These are phyloP conservation scores for Xylaria nigripes DNA, from an alignment of 495 filamentous ascomycete genomes.

Conservation along the genomic window DNA sequence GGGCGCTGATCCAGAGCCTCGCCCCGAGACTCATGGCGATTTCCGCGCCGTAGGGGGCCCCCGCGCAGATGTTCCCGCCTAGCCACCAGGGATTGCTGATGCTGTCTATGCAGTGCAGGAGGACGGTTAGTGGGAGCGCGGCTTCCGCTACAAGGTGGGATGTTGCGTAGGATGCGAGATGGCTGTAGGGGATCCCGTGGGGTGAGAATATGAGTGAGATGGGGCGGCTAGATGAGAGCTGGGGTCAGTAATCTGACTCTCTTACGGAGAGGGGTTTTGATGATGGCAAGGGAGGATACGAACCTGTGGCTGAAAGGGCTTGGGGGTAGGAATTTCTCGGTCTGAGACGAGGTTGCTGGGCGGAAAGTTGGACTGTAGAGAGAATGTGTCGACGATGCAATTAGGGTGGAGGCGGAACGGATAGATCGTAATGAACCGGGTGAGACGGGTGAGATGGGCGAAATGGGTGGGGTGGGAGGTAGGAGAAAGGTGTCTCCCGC, in stretches of 20 bases:
- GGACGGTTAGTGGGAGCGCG: conserved; percentile 53
- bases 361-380: conserved; percentile 10
- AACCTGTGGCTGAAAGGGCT: conserved; percentile 4
- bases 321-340: conserved; percentile 1
- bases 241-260: background rate
- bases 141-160: conserved; percentile 47
- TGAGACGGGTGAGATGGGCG: conserved; percentile 21
- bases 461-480: conserved; percentile 30
- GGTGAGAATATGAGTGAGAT: conserved; percentile 53
- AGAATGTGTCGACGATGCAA: conserved; percentile 20
- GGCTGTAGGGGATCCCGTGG: conserved; percentile 45
- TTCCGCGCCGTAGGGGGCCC: conserved; percentile 49
- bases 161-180: conserved; percentile 45
- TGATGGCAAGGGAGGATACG: conserved; percentile 39
- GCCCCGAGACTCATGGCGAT: conserved; percentile 48
- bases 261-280: conserved; percentile 9
- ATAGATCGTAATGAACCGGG: conserved; percentile 27
- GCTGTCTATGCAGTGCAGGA: conserved; percentile 57
- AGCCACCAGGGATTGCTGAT: conserved; percentile 56
- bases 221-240: conserved; percentile 13
- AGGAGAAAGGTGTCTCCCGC: conserved; percentile 34
- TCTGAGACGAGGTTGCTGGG: conserved; percentile 13
- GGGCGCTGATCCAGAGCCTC: conserved; percentile 54
- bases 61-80: conserved; percentile 53
- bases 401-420: conserved; percentile 24